phyloP scores from a whole-genome alignment of 2,329 filamentous ascomycete species.

The Teratosphaeriaceae sp. region DNA sequence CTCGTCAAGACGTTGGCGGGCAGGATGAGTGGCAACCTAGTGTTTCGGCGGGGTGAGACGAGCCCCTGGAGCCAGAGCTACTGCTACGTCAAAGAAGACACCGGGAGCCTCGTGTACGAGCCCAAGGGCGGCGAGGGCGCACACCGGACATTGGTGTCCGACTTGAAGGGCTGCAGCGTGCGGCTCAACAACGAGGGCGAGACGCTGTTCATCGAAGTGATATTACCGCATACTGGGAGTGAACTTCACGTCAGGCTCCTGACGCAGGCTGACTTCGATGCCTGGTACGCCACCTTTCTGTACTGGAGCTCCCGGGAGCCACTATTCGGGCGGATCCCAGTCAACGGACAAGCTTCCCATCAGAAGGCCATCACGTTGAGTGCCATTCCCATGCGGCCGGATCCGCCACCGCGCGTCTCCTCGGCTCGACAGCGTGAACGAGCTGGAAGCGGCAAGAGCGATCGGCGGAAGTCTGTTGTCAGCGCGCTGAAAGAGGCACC shows the following conservation, averaged over 20 bases:
- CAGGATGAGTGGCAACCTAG: conserved; percentile 70
- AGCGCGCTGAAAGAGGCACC: conserved; percentile 61
- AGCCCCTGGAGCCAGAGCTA: conserved; percentile 64
- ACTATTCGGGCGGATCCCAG: conserved; percentile 33
- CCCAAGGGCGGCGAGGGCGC: conserved; percentile 59
- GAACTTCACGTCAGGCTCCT: conserved; percentile 61
- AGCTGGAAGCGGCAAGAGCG: conserved; percentile 22
- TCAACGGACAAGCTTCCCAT: background rate
- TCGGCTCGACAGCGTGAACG: conserved; percentile 18
- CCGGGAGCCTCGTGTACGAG: conserved; percentile 68
- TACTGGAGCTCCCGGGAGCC: conserved; percentile 65
- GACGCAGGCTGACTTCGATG: conserved; percentile 60
- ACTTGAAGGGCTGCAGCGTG: conserved; percentile 68
- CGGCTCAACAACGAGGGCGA: conserved; percentile 44
- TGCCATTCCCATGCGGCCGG: conserved; percentile 4
- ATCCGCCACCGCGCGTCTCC: conserved; percentile 11
- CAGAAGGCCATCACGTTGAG: conserved; percentile 16
- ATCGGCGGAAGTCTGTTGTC: conserved; percentile 39
- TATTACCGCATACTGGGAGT: conserved; percentile 48
- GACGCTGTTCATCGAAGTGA: conserved; percentile 44
- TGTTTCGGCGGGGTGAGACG: conserved; percentile 58
- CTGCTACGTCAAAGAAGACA: conserved; percentile 71
- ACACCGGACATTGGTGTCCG: conserved; percentile 61
- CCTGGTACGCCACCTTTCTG: conserved; percentile 73
- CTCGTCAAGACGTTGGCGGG: conserved; percentile 74